A percentile compares a stretch with the other conserved stretches of the same genome.
phyloP scores from a whole-genome alignment of 2,329 filamentous ascomycete species.

The Lachnellula suecica region DNA sequence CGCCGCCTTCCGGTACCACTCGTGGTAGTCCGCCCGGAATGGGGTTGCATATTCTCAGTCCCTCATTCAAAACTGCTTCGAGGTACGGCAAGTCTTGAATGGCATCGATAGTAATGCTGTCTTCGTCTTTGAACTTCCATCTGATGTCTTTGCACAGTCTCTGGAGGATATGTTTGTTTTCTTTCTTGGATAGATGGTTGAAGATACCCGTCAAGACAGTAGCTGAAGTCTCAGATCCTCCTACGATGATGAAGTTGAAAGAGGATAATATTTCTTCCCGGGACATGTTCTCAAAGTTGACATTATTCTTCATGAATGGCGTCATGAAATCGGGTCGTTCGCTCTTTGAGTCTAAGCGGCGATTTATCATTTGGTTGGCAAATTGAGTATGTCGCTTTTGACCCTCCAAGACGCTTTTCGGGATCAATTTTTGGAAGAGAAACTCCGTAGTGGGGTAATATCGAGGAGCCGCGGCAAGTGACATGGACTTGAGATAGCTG shows the following conservation, averaged over 20 bases:
- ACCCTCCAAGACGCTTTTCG: neutral
- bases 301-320: slow-evolving; percentile 18
- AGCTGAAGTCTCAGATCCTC: slow-evolving; percentile 34
- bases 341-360: neutral
- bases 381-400: neutral
- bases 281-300: slow-evolving; percentile 38
- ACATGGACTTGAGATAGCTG: neutral
- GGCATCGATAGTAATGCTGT: slow-evolving; percentile 1
- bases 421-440: neutral
- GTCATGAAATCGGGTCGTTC: neutral
- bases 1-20: slow-evolving; percentile 17
- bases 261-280: slow-evolving; percentile 8
- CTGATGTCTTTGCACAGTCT: slow-evolving; percentile 43
- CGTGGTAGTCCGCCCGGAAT: slow-evolving; percentile 30
- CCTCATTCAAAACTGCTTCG: slow-evolving; percentile 48
- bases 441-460: neutral
- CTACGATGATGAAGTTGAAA: slow-evolving; percentile 21
- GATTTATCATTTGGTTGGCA: neutral
- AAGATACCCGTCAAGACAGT: slow-evolving; percentile 26
- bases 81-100: slow-evolving; percentile 44
- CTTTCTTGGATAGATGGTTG: slow-evolving; percentile 49
- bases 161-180: slow-evolving; percentile 34
- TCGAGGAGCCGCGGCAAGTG: neutral
- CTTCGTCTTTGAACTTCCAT: slow-evolving; percentile 33
- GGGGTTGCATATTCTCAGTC: slow-evolving; percentile 44